These are phyloP conservation scores for Colletotrichum spinosum DNA, from an alignment of 2,329 filamentous ascomycete species.

Conservation along the genomic window DNA sequence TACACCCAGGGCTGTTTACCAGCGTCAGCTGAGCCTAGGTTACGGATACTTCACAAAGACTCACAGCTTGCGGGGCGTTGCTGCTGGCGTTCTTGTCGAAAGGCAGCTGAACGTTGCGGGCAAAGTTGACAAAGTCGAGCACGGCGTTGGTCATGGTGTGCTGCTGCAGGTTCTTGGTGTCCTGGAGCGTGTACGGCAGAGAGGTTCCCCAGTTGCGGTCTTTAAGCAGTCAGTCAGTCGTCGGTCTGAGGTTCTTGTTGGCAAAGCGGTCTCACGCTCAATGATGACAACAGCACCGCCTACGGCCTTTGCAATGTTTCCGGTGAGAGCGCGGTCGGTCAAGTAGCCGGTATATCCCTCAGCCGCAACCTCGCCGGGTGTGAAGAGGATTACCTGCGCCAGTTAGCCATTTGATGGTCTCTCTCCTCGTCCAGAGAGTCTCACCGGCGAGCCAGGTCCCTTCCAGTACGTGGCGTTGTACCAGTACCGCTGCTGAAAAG, in stretches of 20 bases:
- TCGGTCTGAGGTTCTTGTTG: not conserved
- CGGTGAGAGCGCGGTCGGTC: conserved; percentile 60
- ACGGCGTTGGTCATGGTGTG: conserved; percentile 66
- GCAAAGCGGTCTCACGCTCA: conserved; percentile 55
- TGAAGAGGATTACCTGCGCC: conserved; percentile 59
- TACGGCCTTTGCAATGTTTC: conserved; percentile 62
- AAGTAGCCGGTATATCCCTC: conserved; percentile 61
- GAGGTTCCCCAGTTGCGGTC: conserved; percentile 70
- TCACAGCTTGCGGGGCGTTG: conserved; percentile 60
- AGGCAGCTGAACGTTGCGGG: conserved; percentile 62
- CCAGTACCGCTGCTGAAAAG: conserved; percentile 60
- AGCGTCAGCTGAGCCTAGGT: not conserved
- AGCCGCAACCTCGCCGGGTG: conserved; percentile 63
- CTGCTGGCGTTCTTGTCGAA: conserved; percentile 61
- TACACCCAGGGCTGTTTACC: conserved; percentile 63
- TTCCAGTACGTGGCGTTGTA: conserved; percentile 63
- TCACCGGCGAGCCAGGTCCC: conserved; percentile 65
- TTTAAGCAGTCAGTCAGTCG: conserved; percentile 36
- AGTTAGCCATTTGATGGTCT: conserved; percentile 7
- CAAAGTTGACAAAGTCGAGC: conserved; percentile 65
- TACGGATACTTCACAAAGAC: not conserved
- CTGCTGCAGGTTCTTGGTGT: conserved; percentile 64
- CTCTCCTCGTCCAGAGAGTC: conserved; percentile 25
- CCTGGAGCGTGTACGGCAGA: conserved; percentile 61
- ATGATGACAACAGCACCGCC: conserved; percentile 65